Conservation (phyloP, 257 asterid species). For the Penstemon barbatus region DNA sequence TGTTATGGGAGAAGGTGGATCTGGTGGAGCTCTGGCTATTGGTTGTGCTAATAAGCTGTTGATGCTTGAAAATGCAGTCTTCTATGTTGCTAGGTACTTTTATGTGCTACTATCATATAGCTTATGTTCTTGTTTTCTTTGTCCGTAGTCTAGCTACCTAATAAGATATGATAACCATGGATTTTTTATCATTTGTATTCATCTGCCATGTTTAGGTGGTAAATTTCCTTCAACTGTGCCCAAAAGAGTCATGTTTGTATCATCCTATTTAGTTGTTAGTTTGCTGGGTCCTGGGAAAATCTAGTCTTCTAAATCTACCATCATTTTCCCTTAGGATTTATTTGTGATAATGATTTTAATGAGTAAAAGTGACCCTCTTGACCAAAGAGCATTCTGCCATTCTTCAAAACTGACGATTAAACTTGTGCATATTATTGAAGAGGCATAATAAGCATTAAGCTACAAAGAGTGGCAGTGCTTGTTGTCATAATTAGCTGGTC, state of each 20-base stretch:
- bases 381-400: neutral
- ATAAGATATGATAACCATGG: neutral
- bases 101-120: neutral
- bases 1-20: constrained; percentile 98
- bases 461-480: neutral
- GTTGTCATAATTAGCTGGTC: neutral
- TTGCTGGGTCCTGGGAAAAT: constrained; percentile 8
- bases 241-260: constrained; percentile 9
- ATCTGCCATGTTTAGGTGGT: neutral
- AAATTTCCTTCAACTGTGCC: constrained; percentile 10
- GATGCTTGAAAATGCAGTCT: constrained; percentile 98
- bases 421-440: constrained; percentile 7
- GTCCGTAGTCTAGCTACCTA: constrained; percentile 4
- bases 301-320: neutral
- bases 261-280: neutral
- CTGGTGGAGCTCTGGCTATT: constrained; percentile 99
- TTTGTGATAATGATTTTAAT: neutral
- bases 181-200: constrained; percentile 1
- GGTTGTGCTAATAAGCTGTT: constrained; percentile 91
- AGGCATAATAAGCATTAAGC: constrained; percentile 4
- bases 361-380: constrained; percentile 4
- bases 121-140: constrained; percentile 15
- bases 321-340: constrained; percentile 1
- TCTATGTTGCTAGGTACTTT: constrained; percentile 91
- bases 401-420: neutral